Evolutionary conservation across 306 rosid species (phyloP).

Genomic region (Acacia crassicarpa): DNA sequence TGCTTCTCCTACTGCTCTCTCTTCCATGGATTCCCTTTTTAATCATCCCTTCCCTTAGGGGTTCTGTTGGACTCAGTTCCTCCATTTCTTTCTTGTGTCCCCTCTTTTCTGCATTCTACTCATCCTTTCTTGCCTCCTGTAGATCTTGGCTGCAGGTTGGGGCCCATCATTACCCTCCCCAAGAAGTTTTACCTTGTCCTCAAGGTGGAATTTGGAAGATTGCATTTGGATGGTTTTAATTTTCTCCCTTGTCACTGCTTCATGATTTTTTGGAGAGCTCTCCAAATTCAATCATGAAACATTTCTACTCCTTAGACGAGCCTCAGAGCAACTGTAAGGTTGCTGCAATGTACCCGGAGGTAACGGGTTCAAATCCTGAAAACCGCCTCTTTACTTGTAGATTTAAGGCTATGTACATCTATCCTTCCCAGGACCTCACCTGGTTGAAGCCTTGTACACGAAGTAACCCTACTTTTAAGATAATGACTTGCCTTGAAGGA

Average conservation of each 20-base stretch:
- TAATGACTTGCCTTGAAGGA: not conserved
- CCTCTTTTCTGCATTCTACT: not conserved
- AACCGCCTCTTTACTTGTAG: no score
- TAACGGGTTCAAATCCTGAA: no score
- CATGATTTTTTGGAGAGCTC: not conserved
- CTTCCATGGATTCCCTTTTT: not conserved
- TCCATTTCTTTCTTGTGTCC: not conserved
- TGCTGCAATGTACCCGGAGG: no score
- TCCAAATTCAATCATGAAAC: not conserved
- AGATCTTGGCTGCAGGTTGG: not conserved
- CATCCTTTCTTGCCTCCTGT: not conserved
- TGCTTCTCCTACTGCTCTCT: not conserved
- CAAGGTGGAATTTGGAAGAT: not conserved
- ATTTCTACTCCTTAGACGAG: not conserved
- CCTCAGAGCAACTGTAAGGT: no score
- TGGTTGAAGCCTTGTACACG: no score
- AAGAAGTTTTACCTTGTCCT: not conserved
- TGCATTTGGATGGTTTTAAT: not conserved
- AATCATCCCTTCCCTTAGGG: not conserved
- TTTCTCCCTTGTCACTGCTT: not conserved
- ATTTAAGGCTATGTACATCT: no score
- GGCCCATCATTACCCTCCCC: not conserved
- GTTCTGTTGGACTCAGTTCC: not conserved
- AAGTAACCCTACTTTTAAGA: no score
- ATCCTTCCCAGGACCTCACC: no score